phyloP scores from a whole-genome alignment of 2,329 filamentous ascomycete genomes.

The Aureobasidium sp. region DNA sequence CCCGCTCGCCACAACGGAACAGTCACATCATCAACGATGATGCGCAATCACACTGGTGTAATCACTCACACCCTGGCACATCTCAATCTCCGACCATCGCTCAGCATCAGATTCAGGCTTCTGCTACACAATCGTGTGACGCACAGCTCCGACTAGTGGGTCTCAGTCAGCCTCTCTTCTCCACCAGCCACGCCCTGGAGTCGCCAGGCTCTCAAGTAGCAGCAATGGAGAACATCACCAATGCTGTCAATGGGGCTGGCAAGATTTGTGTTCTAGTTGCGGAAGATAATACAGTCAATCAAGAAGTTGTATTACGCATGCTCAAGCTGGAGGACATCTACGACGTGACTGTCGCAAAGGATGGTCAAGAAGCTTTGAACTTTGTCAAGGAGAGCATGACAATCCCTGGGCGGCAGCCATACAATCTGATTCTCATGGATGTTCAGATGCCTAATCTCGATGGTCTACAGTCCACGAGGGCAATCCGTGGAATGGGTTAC shows the following conservation, averaged over 20 bases:
- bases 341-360: slow-evolving; percentile 81
- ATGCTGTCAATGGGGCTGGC: slow-evolving; percentile 61
- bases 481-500: slow-evolving; percentile 90
- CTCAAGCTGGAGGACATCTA: slow-evolving; percentile 82
- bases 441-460: slow-evolving; percentile 95
- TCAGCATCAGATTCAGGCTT: slow-evolving; percentile 26
- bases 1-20: slow-evolving; percentile 23
- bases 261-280: slow-evolving; percentile 88
- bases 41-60: slow-evolving; percentile 18
- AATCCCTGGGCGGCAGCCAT: slow-evolving; percentile 39
- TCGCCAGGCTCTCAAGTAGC: slow-evolving; percentile 68
- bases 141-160: slow-evolving; percentile 83
- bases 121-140: too few species aligned
- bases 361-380: slow-evolving; percentile 83
- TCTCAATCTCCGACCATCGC: slow-evolving; percentile 26
- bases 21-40: slow-evolving; percentile 23
- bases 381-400: slow-evolving; percentile 83
- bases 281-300: slow-evolving; percentile 76
- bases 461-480: slow-evolving; percentile 84
- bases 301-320: slow-evolving; percentile 69
- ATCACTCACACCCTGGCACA: slow-evolving; percentile 16
- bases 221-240: slow-evolving; percentile 71
- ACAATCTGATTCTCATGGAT: slow-evolving; percentile 96
- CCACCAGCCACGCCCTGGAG: slow-evolving; percentile 51
- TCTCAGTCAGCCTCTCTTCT: slow-evolving; percentile 85